Evolutionary conservation across 345 rosid genomes (phyloP).

Genomic region (Eucalyptus virginea): DNA sequence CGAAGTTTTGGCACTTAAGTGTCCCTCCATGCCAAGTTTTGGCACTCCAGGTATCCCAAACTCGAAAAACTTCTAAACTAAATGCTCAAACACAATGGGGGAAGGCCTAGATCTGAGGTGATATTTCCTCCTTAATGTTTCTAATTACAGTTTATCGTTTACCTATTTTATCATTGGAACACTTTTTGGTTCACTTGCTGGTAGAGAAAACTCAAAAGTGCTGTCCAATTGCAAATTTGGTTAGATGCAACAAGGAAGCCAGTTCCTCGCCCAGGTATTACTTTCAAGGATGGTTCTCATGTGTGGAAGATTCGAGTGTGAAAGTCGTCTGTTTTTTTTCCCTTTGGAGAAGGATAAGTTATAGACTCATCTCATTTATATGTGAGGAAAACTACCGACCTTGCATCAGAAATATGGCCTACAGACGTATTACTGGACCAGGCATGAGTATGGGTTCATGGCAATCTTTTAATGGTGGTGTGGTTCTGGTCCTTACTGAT

Average conservation of each 20-base stretch:
- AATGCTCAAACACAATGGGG: constrained; percentile 96
- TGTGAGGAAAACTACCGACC: not conserved
- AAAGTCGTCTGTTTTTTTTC: not conserved
- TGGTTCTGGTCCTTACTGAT: not conserved
- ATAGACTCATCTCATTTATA: not conserved
- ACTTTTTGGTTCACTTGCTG: not conserved
- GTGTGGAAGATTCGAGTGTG: not conserved
- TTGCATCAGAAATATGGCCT: not conserved
- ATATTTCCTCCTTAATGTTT: not conserved
- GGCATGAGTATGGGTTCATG: not conserved
- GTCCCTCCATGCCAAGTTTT: too few relatives aligned
- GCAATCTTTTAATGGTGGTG: not conserved
- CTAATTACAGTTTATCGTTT: not conserved
- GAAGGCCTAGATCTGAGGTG: constrained; percentile 86
- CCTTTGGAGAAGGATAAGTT: not conserved
- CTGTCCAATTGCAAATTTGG: constrained; percentile 86
- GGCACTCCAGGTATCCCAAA: too few relatives aligned
- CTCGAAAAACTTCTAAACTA: constrained; percentile 69
- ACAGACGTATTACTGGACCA: not conserved
- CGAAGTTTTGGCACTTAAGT: too few relatives aligned
- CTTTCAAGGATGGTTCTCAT: not conserved
- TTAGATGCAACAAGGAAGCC: constrained; percentile 93
- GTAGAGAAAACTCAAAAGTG: constrained; percentile 96
- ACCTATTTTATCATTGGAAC: not conserved
- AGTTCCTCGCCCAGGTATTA: constrained; percentile 80